Evolutionary conservation across 2,329 filamentous ascomycete genomes (phyloP).

Genomic region (Didymella keratinophila): DNA sequence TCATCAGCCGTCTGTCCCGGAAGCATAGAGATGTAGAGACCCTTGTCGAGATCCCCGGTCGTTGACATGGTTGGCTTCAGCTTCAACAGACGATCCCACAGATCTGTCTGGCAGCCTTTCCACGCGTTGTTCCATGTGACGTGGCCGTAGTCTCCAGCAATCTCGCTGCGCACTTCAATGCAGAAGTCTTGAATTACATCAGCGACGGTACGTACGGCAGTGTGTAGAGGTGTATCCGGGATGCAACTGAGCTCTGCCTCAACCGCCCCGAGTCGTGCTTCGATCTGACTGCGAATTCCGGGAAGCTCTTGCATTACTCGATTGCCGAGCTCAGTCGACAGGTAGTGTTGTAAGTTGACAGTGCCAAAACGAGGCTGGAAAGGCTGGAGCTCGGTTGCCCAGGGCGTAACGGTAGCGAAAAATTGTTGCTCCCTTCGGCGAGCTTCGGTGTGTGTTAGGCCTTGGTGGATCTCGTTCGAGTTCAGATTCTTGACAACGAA

Average conservation of each 20-base stretch:
- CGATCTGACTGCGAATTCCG: constrained; percentile 54
- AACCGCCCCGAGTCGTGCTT: constrained; percentile 60
- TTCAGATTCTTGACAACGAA: constrained; percentile 75
- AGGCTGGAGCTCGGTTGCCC: constrained; percentile 52
- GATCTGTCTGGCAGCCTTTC: constrained; percentile 58
- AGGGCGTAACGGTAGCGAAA: constrained; percentile 57
- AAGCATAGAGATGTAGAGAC: constrained; percentile 18
- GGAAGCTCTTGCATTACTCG: constrained; percentile 54
- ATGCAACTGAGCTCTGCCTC: constrained; percentile 64
- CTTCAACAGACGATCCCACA: constrained; percentile 55
- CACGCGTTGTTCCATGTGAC: constrained; percentile 56
- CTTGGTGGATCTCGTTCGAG: constrained; percentile 58
- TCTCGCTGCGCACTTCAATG: constrained; percentile 59
- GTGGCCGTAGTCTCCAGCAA: constrained; percentile 58
- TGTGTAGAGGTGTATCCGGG: constrained; percentile 70
- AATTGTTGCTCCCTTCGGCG: constrained; percentile 60
- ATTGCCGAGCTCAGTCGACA: constrained; percentile 59
- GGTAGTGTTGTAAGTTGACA: constrained; percentile 55
- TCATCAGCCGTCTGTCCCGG: constrained; percentile 25
- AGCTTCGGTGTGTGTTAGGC: constrained; percentile 57
- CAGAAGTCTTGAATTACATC: constrained; percentile 67
- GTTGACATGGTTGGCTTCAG: constrained; percentile 40
- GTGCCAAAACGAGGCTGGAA: constrained; percentile 62
- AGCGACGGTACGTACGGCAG: constrained; percentile 71
- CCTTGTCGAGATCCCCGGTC: constrained; percentile 21